Base-by-base conservation (phyloP, 805 yeast species). In the Helenozyma rhizophorensis region DNA sequence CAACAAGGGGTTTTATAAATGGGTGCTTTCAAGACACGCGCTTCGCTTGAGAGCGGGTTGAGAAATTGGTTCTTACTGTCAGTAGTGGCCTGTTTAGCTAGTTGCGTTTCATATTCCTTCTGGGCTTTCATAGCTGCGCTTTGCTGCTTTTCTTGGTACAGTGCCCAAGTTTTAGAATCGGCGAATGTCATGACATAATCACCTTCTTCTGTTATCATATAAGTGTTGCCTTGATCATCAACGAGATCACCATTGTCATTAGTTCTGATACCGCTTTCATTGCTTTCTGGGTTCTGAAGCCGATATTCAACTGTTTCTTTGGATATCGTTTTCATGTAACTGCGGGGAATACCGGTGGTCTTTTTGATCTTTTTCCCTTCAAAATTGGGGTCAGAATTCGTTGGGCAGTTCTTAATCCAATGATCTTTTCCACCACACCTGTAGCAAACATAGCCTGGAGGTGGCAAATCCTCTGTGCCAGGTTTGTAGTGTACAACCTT, bases 281-380 rank as follows among this genome's bases (percentile, higher is more conserved):
- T 48, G 21, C 51, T 47, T 11, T 48, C 48, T 3, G 52, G 52
- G 16, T 46, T 37, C 23, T 50, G 71, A 33, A 61, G 76, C 27
- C 75, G 83, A 24, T 50, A 52, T 26, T 61, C 66, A 23, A 80
- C 86, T 0, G 78, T 72, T 17, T 90, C 90, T 53, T 84, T 84
- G 12, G 84, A 85, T 6, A 93, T 79, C 0, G 95, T 82, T 47
- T 87, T 83, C 58, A 93, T 75, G 58, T 87, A 87, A 21, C 94
- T 82, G 58, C 82, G 83, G 2, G 99, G 99, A 52, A 93, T 93
- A 80, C 99, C 99, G 0, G 97, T 93, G 0, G 97, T 89, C 48
- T 95, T 74, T 48, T 85, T 83, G 30, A 93, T 83, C 40, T 94
- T 72, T 52, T 85, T 86, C 13, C 95, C 95, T 53, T 90, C 97